Base-by-base conservation (phyloP, 345 rosid species). In the Ceriops zippeliana region DNA sequence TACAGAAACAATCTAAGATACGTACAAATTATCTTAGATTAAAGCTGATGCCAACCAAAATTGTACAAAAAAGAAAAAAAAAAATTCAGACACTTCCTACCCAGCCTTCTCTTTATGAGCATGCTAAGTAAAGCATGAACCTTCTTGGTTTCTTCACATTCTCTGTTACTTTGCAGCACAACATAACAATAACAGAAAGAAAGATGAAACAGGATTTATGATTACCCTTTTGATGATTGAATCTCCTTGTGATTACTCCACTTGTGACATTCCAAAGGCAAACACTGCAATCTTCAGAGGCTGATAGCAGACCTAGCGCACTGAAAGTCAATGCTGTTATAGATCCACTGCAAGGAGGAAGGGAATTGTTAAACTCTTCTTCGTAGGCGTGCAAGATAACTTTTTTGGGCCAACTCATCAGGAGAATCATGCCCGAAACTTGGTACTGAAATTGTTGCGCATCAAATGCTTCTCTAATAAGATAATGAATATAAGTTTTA, bases 271-370 rank as follows among this genome's bases (percentile, higher is more conserved):
- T 82, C 89, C 89, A 85, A 15, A 85, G 82, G 76, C 83, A 81
- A 64, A 83, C 73, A 24, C 78, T 83, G 72, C 75, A 53, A 54
- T 85, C 89, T 62, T 81, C 81, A 5, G 86, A 83, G 68, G 86
- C 83, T 19, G 89, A 85, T 79, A 85, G 56, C 66, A 85, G 62
- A 68, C 77, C 79, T 19, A 66, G 65, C 31, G 63, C 32, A 8
- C 83, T 58, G 72, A 83, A 77, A 46, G 76, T 61, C 78, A 85
- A 61, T 70, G 89, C 85, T 47, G 82, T 85, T 67, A 83, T 83
- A 5, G 79, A 58, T 71, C 79, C 82, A 20, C 89, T 85, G 80
- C 68, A 56, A 1, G 52, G 47, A 68, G 75, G 38, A 67, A 51
- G 49, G 10, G 52, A 61, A 58, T n/a, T 9, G 11, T 60, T 64